Conservation (phyloP, 2,329 filamentous ascomycete genomes). For the Colletotrichum coccodes region DNA sequence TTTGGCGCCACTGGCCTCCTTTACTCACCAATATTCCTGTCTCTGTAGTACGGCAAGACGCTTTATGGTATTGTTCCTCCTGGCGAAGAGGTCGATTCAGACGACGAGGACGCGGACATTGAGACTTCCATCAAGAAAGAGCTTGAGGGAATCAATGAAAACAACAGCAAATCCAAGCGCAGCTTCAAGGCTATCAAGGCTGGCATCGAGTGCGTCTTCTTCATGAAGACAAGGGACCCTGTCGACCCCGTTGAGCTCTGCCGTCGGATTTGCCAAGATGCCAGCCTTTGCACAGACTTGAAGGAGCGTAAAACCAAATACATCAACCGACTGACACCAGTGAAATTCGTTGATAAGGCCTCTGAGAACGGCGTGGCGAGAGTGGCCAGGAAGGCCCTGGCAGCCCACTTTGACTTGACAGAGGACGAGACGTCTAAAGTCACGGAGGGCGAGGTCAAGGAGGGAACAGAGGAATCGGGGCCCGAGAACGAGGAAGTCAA, state of each 20-base stretch:
- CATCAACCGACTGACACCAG: slow-evolving; percentile 67
- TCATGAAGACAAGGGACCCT: slow-evolving; percentile 66
- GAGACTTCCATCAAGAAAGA: slow-evolving; percentile 79
- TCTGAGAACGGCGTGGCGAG: slow-evolving; percentile 75
- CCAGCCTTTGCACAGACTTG: slow-evolving; percentile 52
- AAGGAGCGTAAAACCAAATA: slow-evolving; percentile 62
- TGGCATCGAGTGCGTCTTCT: slow-evolving; percentile 71
- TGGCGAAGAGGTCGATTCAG: slow-evolving; percentile 44
- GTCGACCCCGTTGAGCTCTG: slow-evolving; percentile 67
- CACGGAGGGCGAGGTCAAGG: slow-evolving; percentile 34
- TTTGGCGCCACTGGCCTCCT: background rate
- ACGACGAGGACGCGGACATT: slow-evolving; percentile 69
- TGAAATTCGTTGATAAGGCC: slow-evolving; percentile 68
- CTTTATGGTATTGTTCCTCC: slow-evolving; percentile 62
- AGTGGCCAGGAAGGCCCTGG: slow-evolving; percentile 71
- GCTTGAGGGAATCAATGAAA: slow-evolving; percentile 66
- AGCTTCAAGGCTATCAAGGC: slow-evolving; percentile 64
- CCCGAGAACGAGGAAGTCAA: slow-evolving; percentile 2
- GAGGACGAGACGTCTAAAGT: slow-evolving; percentile 18
- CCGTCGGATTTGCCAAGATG: slow-evolving; percentile 65
- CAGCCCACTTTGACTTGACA: slow-evolving; percentile 67
- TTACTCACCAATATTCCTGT: background rate
- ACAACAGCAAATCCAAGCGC: slow-evolving; percentile 53
- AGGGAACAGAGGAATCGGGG: background rate
- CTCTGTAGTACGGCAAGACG: slow-evolving; percentile 71